Percentiles rank a stretch among this genome's conserved stretches.
phyloP scores from a whole-genome alignment of 1,139 yeast species.

The Suhomyces kunorum region DNA sequence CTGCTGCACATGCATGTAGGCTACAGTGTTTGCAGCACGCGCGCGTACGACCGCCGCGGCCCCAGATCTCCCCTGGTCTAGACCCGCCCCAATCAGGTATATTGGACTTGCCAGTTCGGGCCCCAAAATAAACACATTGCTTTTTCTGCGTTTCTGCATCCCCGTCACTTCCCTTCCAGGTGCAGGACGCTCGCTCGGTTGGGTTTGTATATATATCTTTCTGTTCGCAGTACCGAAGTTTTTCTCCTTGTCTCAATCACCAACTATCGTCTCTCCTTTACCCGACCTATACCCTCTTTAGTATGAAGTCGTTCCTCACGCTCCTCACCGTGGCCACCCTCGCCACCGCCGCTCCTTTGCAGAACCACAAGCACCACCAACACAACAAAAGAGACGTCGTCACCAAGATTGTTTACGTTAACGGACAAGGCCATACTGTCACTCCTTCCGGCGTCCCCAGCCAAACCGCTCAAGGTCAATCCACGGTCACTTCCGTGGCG shows the following conservation, averaged over 20 bases:
- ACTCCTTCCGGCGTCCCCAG: constrained; percentile 18
- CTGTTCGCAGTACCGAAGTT: constrained; percentile 1
- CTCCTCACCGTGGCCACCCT: constrained; percentile 22
- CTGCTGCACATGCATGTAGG: too few species aligned
- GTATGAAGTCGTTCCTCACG: constrained; percentile 20
- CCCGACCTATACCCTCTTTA: constrained; percentile 12
- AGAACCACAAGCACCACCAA: constrained; percentile 19
- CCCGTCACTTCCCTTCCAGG: not conserved
- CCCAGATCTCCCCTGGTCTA: constrained; percentile 4
- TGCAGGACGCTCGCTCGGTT: constrained; percentile 1
- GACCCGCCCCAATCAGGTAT: constrained; percentile 10
- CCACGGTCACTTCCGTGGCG: constrained; percentile 14
- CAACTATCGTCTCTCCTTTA: constrained; percentile 31
- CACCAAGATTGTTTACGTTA: constrained; percentile 22
- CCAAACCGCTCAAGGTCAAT: constrained; percentile 12
- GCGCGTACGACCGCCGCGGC: constrained; percentile 1
- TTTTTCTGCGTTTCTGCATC: constrained; percentile 11
- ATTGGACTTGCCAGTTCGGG: constrained; percentile 9
- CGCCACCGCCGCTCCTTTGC: constrained; percentile 22
- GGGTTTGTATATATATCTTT: constrained; percentile 2
- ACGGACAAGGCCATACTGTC: constrained; percentile 21
- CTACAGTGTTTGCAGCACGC: too few species aligned
- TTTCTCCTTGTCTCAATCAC: constrained; percentile 7
- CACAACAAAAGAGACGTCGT: constrained; percentile 21
- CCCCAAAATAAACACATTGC: constrained; percentile 14